These are phyloP conservation scores for Suillus subluteus DNA, from an alignment of 768 basidiomycete genomes.

Conservation along the genomic window DNA sequence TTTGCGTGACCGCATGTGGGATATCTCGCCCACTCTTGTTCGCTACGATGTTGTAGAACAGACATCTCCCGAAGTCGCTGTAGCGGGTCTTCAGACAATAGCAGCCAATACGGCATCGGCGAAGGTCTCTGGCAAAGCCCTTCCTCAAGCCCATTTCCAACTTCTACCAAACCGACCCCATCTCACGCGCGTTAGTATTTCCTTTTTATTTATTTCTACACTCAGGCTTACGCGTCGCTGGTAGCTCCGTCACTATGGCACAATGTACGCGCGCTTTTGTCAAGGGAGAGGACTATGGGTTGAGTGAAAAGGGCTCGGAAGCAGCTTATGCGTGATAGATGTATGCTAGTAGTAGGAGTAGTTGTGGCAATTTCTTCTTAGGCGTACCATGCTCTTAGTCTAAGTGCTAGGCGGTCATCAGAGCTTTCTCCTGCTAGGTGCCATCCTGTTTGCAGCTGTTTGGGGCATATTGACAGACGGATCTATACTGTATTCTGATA, in stretches of 20 bases:
- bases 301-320: constrained; percentile 49
- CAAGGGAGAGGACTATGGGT: constrained; percentile 67
- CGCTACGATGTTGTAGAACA: constrained; percentile 82
- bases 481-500: background rate
- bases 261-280: constrained; percentile 89
- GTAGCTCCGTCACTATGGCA: constrained; percentile 93
- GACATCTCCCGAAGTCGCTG: constrained; percentile 72
- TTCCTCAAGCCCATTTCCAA: constrained; percentile 85
- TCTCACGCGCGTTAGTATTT: constrained; percentile 83
- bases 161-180: constrained; percentile 96
- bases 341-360: constrained; percentile 12
- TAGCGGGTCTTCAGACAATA: constrained; percentile 68
- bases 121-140: constrained; percentile 57
- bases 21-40: constrained; percentile 88
- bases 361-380: constrained; percentile 1
- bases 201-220: constrained; percentile 6
- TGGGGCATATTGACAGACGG: background rate
- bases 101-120: constrained; percentile 52
- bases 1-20: constrained; percentile 94
- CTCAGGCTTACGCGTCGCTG: constrained; percentile 1
- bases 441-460: background rate
- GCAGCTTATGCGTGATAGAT: constrained; percentile 46
- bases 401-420: background rate
- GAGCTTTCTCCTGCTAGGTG: background rate
- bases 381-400: no score